Evolutionary conservation across 2,329 filamentous ascomycete species (phyloP).

Genomic region (Conoideocrella luteorostrata): DNA sequence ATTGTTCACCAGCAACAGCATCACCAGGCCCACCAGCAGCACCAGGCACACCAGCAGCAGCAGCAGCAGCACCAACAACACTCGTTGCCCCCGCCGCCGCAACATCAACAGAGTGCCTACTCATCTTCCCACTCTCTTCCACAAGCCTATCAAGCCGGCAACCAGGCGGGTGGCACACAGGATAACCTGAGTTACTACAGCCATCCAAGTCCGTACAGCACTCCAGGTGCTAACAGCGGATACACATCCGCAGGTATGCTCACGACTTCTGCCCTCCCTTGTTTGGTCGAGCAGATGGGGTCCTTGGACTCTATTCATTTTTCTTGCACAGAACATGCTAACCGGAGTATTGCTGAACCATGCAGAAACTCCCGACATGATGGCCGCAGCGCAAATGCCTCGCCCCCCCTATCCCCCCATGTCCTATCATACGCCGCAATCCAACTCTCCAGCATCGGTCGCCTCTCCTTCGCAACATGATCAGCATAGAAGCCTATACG

Average conservation of each 20-base stretch:
- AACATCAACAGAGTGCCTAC: constrained; percentile 61
- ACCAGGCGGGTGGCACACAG: constrained; percentile 55
- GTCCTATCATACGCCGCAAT: constrained; percentile 87
- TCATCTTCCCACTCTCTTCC: constrained; percentile 59
- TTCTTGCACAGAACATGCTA: background rate
- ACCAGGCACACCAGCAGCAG: constrained; percentile 66
- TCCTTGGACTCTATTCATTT: too few species aligned
- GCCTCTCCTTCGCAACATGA: constrained; percentile 85
- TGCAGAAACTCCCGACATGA: constrained; percentile 57
- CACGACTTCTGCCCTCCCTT: background rate
- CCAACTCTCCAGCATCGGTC: constrained; percentile 88
- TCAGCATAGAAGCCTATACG: constrained; percentile 82
- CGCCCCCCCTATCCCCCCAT: constrained; percentile 81
- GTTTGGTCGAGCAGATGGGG: too few species aligned
- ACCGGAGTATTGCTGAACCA: background rate
- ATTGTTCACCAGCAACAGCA: constrained; percentile 60
- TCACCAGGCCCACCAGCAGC: constrained; percentile 29
- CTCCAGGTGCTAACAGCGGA: constrained; percentile 71
- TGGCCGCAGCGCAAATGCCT: constrained; percentile 63
- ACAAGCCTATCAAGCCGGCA: constrained; percentile 61
- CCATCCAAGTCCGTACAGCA: constrained; percentile 77
- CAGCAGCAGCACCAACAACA: constrained; percentile 47
- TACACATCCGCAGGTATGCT: constrained; percentile 81
- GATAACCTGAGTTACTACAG: constrained; percentile 68
- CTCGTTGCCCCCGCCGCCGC: constrained; percentile 27